Percentiles rank a stretch among this genome's conserved stretches.
phyloP scores from a whole-genome alignment of 108 stramenopile species.

The Cyclotella distinguenda region DNA sequence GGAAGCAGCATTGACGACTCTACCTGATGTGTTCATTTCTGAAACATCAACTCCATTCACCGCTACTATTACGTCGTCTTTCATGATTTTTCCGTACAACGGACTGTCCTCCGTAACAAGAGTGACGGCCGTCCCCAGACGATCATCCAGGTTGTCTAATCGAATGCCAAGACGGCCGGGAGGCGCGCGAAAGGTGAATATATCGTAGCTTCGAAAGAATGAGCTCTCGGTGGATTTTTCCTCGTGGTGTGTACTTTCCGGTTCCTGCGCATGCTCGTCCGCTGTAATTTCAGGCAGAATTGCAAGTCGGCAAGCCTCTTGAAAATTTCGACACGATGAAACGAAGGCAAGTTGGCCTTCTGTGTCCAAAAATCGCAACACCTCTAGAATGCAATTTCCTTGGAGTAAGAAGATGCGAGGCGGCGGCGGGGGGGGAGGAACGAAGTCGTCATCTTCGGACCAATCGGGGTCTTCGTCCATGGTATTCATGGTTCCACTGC shows the following conservation, averaged over 20 bases:
- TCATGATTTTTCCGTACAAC: conserved; percentile 41
- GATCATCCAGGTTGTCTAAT: background rate
- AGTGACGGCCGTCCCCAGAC: conserved; percentile 33
- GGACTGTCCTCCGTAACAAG: conserved; percentile 58
- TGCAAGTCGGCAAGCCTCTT: background rate
- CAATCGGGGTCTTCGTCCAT: too few relatives aligned
- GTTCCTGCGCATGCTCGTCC: background rate
- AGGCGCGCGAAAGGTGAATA: background rate
- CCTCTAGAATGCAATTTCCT: background rate
- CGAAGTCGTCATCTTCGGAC: conserved; percentile 8
- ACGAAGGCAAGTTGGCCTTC: background rate
- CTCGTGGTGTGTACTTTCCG: background rate
- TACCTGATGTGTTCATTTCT: conserved; percentile 19
- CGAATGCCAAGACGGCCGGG: conserved; percentile 8
- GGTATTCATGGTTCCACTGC: too few relatives aligned
- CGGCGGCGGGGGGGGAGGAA: conserved; percentile 11
- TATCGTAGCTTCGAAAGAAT: background rate
- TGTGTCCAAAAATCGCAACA: background rate
- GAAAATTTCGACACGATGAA: background rate
- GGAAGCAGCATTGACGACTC: background rate
- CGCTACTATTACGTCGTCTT: conserved; percentile 52
- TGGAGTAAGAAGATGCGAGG: conserved; percentile 8
- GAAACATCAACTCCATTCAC: conserved; percentile 52
- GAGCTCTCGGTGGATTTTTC: background rate
- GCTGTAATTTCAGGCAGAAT: background rate